Evolutionary conservation across 495 filamentous ascomycete species (phyloP).

Genomic region (Podospora australis): DNA sequence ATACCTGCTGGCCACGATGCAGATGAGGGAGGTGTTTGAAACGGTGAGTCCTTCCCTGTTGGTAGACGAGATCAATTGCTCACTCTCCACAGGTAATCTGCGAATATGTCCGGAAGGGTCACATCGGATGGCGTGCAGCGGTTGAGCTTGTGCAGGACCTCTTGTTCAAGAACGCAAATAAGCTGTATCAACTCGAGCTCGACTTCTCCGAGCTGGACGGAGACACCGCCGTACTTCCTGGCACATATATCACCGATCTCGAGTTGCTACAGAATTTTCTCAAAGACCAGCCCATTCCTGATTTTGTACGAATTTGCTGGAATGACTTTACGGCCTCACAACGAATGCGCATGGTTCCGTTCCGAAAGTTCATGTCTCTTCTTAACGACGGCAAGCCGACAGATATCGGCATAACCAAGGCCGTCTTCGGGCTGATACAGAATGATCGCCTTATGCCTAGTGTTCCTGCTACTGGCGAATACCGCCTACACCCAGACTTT

Average conservation of each 20-base stretch:
- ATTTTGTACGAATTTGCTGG: conserved; percentile 71
- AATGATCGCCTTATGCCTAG: conserved; percentile 42
- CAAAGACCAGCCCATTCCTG: conserved; percentile 59
- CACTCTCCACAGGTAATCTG: conserved; percentile 45
- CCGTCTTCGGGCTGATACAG: conserved; percentile 53
- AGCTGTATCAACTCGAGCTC: conserved; percentile 54
- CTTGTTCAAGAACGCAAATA: conserved; percentile 65
- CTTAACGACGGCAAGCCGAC: conserved; percentile 44
- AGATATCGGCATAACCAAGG: conserved; percentile 50
- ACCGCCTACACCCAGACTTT: conserved; percentile 56
- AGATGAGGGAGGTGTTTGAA: conserved; percentile 70
- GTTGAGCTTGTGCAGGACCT: conserved; percentile 52
- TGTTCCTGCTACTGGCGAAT: conserved; percentile 49
- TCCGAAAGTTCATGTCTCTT: conserved; percentile 55
- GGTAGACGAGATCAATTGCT: neutral
- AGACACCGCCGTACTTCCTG: conserved; percentile 6
- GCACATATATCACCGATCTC: conserved; percentile 16
- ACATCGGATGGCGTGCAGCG: conserved; percentile 52
- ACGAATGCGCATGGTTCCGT: conserved; percentile 64
- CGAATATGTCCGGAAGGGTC: conserved; percentile 53
- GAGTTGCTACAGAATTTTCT: conserved; percentile 53
- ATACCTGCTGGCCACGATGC: conserved; percentile 68
- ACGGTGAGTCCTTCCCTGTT: conserved; percentile 34
- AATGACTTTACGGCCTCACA: conserved; percentile 67
- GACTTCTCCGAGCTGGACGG: conserved; percentile 30